These are phyloP conservation scores for Gloeopeniophorella convolvens DNA, from an alignment of 768 basidiomycete genomes.

Conservation along the genomic window DNA sequence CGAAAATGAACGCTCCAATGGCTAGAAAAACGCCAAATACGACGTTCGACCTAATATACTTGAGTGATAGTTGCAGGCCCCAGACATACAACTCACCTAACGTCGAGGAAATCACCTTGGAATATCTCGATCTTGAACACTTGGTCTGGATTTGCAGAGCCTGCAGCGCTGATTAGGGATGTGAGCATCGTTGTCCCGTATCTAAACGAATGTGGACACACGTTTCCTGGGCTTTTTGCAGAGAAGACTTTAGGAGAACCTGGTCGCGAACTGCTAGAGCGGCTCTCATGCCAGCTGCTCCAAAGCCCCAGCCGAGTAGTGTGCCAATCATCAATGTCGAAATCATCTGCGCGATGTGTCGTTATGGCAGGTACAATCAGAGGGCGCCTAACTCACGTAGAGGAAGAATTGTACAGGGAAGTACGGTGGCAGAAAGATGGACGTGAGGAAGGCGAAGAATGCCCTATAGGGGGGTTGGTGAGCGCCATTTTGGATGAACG, in stretches of 20 bases:
- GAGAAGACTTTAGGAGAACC: slow-evolving; percentile 26
- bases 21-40: slow-evolving; percentile 46
- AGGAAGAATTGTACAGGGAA: slow-evolving; percentile 44
- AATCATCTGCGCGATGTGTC: slow-evolving; percentile 25
- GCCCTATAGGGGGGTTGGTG: slow-evolving; percentile 26
- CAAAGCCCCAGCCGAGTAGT: slow-evolving; percentile 48
- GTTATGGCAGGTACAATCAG: not conserved
- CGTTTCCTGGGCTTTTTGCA: slow-evolving; percentile 30
- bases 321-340: slow-evolving; percentile 43
- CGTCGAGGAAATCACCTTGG: slow-evolving; percentile 44
- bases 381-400: slow-evolving; percentile 32
- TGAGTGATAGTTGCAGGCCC: not conserved
- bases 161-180: slow-evolving; percentile 25
- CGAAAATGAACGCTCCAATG: slow-evolving; percentile 39
- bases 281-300: slow-evolving; percentile 47
- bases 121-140: slow-evolving; percentile 38
- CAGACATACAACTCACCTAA: slow-evolving; percentile 24
- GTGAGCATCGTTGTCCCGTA: not conserved
- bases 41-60: slow-evolving; percentile 31
- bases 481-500: not conserved
- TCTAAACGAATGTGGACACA: slow-evolving; percentile 2
- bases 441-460: slow-evolving; percentile 39
- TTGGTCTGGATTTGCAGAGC: slow-evolving; percentile 34
- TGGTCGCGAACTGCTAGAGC: slow-evolving; percentile 35
- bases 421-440: slow-evolving; percentile 42